Evolutionary conservation across 2,329 filamentous ascomycete species (phyloP).

Genomic region (Shiraia bambusicola): DNA sequence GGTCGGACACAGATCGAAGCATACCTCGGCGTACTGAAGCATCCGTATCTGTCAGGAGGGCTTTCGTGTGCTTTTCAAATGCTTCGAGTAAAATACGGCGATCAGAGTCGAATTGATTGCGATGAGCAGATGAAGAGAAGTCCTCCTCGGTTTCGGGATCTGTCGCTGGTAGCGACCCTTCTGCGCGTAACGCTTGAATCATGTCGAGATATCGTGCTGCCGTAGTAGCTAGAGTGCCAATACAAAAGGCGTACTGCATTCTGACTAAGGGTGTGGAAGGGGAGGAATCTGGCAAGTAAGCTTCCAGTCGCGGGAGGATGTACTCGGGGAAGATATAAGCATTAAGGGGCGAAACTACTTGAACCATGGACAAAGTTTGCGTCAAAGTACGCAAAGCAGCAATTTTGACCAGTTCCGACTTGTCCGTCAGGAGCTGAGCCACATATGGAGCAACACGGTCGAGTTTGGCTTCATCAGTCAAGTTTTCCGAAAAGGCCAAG

Average conservation of each 20-base stretch:
- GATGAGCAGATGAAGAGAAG: conserved; percentile 68
- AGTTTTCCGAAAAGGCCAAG: conserved; percentile 82
- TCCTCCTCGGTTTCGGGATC: conserved; percentile 80
- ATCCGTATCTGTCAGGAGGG: conserved; percentile 82
- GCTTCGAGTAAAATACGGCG: conserved; percentile 77
- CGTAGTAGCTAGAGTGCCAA: conserved; percentile 84
- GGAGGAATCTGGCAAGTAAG: conserved; percentile 55
- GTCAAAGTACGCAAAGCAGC: conserved; percentile 84
- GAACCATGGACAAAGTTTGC: conserved; percentile 78
- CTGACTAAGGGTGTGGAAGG: conserved; percentile 66
- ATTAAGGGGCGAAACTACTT: conserved; percentile 76
- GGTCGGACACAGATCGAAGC: conserved; percentile 82
- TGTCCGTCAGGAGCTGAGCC: conserved; percentile 78
- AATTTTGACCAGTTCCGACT: conserved; percentile 79
- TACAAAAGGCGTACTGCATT: conserved; percentile 88
- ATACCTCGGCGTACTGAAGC: conserved; percentile 87
- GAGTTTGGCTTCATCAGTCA: conserved; percentile 94
- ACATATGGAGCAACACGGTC: conserved; percentile 91
- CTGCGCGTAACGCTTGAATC: conserved; percentile 81
- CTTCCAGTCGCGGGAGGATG: conserved; percentile 60
- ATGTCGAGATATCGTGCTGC: conserved; percentile 85
- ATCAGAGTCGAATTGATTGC: conserved; percentile 85
- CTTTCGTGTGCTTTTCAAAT: conserved; percentile 86
- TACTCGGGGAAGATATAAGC: conserved; percentile 69
- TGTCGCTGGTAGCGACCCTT: conserved; percentile 74